Evolutionary conservation across 139 green algal genomes (phyloP).

Genomic region (Zygnema cylindricum): DNA sequence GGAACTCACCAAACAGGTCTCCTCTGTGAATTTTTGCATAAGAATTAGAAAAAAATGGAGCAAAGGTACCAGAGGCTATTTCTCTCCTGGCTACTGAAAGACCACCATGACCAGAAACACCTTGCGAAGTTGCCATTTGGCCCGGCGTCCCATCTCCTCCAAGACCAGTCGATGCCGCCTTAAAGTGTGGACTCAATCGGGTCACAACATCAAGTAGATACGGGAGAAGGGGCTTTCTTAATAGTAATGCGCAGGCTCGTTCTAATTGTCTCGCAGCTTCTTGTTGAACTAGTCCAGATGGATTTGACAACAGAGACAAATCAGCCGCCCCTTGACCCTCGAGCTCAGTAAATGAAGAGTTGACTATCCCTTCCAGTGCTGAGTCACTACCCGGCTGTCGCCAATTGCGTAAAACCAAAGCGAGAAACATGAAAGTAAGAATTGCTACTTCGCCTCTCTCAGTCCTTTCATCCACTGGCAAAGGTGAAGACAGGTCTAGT

Average conservation of each 20-base stretch:
- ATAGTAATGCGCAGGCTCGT: constrained; percentile 24
- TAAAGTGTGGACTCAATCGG: constrained; percentile 19
- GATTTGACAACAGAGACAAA: background rate
- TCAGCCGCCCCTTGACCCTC: background rate
- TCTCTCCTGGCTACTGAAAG: constrained; percentile 16
- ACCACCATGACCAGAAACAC: background rate
- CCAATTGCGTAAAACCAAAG: constrained; percentile 30
- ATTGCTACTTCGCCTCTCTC: constrained; percentile 32
- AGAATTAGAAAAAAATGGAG: constrained; percentile 54
- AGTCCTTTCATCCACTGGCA: constrained; percentile 18
- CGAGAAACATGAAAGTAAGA: constrained; percentile 51
- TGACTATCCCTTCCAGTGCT: background rate
- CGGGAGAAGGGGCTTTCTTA: background rate
- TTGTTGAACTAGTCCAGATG: background rate
- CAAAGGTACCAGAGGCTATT: constrained; percentile 26
- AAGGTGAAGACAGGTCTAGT: constrained; percentile 5
- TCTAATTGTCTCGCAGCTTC: background rate
- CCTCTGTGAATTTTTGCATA: constrained; percentile 26
- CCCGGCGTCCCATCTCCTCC: background rate
- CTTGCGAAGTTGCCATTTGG: background rate
- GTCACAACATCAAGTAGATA: constrained; percentile 39
- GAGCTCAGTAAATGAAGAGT: background rate
- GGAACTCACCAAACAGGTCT: constrained; percentile 52
- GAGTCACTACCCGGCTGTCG: background rate
- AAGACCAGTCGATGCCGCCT: background rate